Evolutionary conservation across 225 moss, liverwort and hornwort species (phyloP), one percentile per base, ranked within the genome.

Genomic region (Bryum argenteum): DNA sequence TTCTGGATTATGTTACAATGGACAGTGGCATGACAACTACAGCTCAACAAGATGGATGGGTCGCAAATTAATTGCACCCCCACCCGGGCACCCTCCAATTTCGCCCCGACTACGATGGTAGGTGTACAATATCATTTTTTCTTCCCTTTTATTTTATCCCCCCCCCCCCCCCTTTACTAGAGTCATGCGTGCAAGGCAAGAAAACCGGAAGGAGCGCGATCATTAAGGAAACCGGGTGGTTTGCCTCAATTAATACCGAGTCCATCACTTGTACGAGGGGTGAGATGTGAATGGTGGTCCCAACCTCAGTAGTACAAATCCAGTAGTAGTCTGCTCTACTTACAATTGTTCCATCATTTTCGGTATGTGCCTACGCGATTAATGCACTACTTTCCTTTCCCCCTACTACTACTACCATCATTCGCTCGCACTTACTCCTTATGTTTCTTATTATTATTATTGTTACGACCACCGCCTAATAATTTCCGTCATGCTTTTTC

Each of bases 271-370:
- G 70, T 74, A 51, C 43, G 8, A 1, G 5, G 17, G 10, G 58
- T 65, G 11, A 0, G 74, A 79, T 70, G 79, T 79, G 58, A 70
- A 64, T 65, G n/a, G 74, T 70, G 73, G 68, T 73, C 78, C 78
- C 73, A 63, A 73, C 68, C 47, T 45, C 51, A 41, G 65, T 63
- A 58, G 79, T 70, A 69, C 79, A 74, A 51, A 74, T 70, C 57
- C 68, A 68, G 40, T 1, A 17, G 63, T 63, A 39, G 65, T 24
- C 48, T 23, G 48, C 64, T 52, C 48, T 58, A 50, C 47, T 19
- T 33, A 21, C 66, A 58, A 16, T 28, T 12, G 58, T 57, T n/a
- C 37, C 54, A 18, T 54, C 61, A 33, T 66, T 44, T 38, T 37
- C 53, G 28, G 45, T 21, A 54, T 66, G 66, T 59, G 66, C 41